Evolutionary conservation across 352 stramenopile genomes (phyloP).

Genomic region (Blastocystis sp.): DNA sequence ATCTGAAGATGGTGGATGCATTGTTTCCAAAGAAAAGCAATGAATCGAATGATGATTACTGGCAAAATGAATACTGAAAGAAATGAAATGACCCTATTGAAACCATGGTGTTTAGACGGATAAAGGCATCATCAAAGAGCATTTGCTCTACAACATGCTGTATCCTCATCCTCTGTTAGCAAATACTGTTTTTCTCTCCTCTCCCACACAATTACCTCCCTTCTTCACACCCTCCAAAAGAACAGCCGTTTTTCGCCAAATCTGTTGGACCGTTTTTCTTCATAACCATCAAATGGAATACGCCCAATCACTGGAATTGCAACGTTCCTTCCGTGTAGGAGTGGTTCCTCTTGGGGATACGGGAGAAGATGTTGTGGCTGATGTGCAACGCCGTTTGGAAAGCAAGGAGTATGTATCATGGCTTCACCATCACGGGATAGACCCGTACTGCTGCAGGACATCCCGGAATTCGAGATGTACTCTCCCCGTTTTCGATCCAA

Average conservation of each 20-base stretch:
- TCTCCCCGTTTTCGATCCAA: neutral
- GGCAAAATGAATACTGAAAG: too few species aligned
- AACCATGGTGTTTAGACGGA: too few species aligned
- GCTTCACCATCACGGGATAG: neutral
- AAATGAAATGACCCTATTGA: too few species aligned
- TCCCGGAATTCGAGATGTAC: constrained; percentile 35
- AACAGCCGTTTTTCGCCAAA: neutral
- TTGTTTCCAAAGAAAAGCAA: too few species aligned
- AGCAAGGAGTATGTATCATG: neutral
- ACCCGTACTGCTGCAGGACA: neutral
- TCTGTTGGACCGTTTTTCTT: neutral
- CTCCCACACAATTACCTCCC: too few species aligned
- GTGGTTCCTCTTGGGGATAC: constrained; percentile 43
- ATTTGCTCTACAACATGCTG: too few species aligned
- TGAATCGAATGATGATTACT: too few species aligned
- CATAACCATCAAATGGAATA: constrained; percentile 12
- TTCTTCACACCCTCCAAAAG: neutral
- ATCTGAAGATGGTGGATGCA: too few species aligned
- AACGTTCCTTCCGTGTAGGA: constrained; percentile 1
- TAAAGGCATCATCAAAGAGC: too few species aligned
- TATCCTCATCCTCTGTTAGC: too few species aligned
- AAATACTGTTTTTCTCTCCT: too few species aligned
- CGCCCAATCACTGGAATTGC: constrained; percentile 8
- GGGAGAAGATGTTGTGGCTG: neutral
- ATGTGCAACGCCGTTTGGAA: constrained; percentile 9